Percentiles rank a stretch among this genome's conserved stretches.
phyloP scores from a whole-genome alignment of 495 filamentous ascomycete genomes.

The Penicillium atrosanguineum region DNA sequence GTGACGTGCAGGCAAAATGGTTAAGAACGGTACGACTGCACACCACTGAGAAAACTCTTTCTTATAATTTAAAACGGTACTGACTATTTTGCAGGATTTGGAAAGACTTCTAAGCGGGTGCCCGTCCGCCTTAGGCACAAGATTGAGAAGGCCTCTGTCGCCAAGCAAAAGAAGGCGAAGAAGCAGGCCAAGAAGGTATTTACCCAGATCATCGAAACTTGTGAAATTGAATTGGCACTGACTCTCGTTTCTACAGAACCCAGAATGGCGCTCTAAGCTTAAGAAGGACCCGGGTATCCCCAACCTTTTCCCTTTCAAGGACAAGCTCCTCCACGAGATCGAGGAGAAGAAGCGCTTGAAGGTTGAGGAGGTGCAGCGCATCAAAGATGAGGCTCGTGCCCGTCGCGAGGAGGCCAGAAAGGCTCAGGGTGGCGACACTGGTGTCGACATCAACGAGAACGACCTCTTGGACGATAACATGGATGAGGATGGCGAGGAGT shows the following conservation, averaged over 20 bases:
- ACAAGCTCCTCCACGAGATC: constrained; percentile 88
- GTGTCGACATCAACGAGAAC: constrained; percentile 47
- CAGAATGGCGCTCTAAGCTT: constrained; percentile 85
- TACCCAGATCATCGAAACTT: neutral
- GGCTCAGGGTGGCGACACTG: constrained; percentile 35
- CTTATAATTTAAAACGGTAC: neutral
- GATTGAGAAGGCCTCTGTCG: constrained; percentile 88
- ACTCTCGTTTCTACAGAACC: constrained; percentile 56
- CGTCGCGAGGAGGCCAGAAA: constrained; percentile 47
- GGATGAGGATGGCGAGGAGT: constrained; percentile 56
- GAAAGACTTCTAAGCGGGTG: constrained; percentile 85
- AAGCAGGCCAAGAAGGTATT: constrained; percentile 80
- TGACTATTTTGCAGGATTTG: constrained; percentile 50
- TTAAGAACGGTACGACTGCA: constrained; percentile 46
- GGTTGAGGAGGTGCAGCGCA: constrained; percentile 70
- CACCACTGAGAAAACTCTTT: neutral
- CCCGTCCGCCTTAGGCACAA: constrained; percentile 88
- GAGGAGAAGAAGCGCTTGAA: constrained; percentile 81
- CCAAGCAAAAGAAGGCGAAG: constrained; percentile 84
- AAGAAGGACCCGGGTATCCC: constrained; percentile 98
- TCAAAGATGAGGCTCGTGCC: constrained; percentile 68
- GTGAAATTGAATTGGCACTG: neutral
- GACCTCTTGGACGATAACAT: constrained; percentile 52
- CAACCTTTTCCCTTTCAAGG: constrained; percentile 97
- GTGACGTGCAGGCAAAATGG: constrained; percentile 37